Percentiles rank a stretch among this genome's conserved stretches.
These are phyloP conservation scores for Elsinoe perseae DNA, from an alignment of 2,329 filamentous ascomycete genomes.

Conservation along the genomic window DNA sequence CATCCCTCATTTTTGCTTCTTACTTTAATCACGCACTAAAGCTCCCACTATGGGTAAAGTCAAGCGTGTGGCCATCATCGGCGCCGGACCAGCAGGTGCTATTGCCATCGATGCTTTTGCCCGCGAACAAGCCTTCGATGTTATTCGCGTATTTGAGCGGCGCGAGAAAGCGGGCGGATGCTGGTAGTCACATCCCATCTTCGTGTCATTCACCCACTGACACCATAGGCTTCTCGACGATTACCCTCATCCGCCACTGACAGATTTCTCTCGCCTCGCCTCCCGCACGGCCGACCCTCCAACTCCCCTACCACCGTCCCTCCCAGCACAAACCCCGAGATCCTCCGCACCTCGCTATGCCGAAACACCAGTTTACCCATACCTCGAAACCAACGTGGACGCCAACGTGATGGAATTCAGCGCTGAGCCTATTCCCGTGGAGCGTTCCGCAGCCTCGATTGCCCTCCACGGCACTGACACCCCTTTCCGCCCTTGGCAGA, in stretches of 20 bases:
- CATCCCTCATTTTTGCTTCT: no score
- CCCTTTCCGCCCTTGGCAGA: conserved; percentile 55
- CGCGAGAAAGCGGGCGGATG: conserved; percentile 53
- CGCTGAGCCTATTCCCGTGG: conserved; percentile 46
- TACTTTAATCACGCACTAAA: not conserved
- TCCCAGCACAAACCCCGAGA: conserved; percentile 43
- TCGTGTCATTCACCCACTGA: not conserved
- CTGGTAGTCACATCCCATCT: conserved; percentile 41
- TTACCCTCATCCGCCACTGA: conserved; percentile 34
- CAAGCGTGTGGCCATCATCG: conserved; percentile 50
- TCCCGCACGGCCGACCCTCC: conserved; percentile 45
- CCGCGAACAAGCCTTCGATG: conserved; percentile 51
- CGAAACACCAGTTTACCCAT: conserved; percentile 55
- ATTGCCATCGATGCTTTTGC: conserved; percentile 54
- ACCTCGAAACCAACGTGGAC: conserved; percentile 59
- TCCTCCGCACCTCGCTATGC: conserved; percentile 43
- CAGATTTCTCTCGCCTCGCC: conserved; percentile 40
- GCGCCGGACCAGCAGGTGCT: conserved; percentile 53
- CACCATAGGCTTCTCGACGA: conserved; percentile 22
- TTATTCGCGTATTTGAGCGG: conserved; percentile 55
- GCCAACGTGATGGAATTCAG: conserved; percentile 53
- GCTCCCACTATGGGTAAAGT: not conserved
- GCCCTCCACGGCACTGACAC: conserved; percentile 48
- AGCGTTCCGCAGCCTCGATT: conserved; percentile 37
- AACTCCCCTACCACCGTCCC: conserved; percentile 37